Evolutionary conservation across 208 protist genomes (phyloP), one percentile per base, ranked within the genome.

Genomic region (Phytomonas sp.): DNA sequence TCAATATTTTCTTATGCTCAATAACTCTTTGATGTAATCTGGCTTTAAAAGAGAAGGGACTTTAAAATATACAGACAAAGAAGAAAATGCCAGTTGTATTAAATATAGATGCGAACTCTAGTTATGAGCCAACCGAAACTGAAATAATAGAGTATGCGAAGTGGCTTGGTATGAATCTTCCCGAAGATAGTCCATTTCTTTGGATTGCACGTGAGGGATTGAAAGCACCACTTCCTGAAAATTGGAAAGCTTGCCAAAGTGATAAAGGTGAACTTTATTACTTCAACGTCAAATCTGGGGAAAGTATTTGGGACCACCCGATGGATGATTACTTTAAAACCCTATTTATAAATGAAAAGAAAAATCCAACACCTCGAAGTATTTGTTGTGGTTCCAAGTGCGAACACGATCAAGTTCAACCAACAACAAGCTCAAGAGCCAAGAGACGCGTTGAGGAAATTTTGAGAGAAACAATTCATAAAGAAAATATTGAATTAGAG

Each of bases 231-330:
- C 82, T 98, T 26, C 97, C 97, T 0, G 90, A 97, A 11, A 65
- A 93, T 71, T 98, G 97, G 96, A 98, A 95, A 70, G 93, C 95
- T 0, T 97, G 93, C 78, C 87, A 96, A 63, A 93, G 93, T 53
- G 80, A 94, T 53, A 91, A 96, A 43, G 93, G 93, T 20, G 91
- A 97, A 46, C 71, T 98, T 13, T 98, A 98, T 74, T 98, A 98
- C 72, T 98, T 98, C 79, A 98, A 98, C 79, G 96, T 97, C 70
- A 87, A 84, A 62, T 96, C 89, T 0, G 93, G 91, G 43, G 73
- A 97, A 59, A 95, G 84, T 56, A 96, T 91, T 66, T 98, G 97
- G 97, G 95, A 98, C 65, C 97, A 98, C 74, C 97, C 97, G 17
- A 82, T 92, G 61, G 97, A 98, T 69, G 81, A 96, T n/a, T 85